Percentiles rank a stretch among this genome's conserved stretches.
Evolutionary conservation across 441 rosid species (phyloP).

Genomic region (Jatropha multifida): DNA sequence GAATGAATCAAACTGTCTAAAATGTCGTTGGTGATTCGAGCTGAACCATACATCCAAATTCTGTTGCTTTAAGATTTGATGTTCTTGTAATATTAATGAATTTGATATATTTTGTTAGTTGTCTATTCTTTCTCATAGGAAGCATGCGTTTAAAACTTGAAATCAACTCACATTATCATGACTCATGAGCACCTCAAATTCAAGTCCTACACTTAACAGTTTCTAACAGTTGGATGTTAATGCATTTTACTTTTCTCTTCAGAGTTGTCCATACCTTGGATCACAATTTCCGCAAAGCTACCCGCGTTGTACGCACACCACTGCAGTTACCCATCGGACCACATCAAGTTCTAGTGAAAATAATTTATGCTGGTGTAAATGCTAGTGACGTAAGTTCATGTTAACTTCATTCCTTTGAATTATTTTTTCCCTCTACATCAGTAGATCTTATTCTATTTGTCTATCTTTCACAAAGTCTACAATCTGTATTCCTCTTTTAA

Average conservation of each 20-base stretch:
- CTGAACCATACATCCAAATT: neutral
- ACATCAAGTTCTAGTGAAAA: conserved; percentile 74
- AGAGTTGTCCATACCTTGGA: conserved; percentile 87
- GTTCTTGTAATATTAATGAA: conserved; percentile 10
- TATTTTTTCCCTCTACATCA: conserved; percentile 12
- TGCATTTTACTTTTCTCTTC: conserved; percentile 36
- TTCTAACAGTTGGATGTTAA: conserved; percentile 18
- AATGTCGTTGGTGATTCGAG: neutral
- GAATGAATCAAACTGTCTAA: neutral
- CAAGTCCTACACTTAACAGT: neutral
- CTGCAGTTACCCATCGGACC: conserved; percentile 68
- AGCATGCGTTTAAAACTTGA: neutral
- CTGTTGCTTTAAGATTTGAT: neutral
- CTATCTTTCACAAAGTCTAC: conserved; percentile 13
- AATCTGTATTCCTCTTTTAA: conserved; percentile 1
- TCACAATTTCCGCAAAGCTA: conserved; percentile 89
- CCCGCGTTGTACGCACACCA: conserved; percentile 48
- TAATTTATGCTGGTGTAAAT: conserved; percentile 92
- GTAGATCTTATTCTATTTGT: conserved; percentile 15
- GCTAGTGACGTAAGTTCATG: conserved; percentile 94
- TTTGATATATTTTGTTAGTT: neutral
- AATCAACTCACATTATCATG: neutral
- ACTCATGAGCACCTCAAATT: neutral
- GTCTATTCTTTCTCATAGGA: neutral
- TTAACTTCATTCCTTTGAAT: conserved; percentile 2